These are phyloP conservation scores for Vigna unguiculata DNA, from an alignment of 306 rosid species.

Conservation along the genomic window DNA sequence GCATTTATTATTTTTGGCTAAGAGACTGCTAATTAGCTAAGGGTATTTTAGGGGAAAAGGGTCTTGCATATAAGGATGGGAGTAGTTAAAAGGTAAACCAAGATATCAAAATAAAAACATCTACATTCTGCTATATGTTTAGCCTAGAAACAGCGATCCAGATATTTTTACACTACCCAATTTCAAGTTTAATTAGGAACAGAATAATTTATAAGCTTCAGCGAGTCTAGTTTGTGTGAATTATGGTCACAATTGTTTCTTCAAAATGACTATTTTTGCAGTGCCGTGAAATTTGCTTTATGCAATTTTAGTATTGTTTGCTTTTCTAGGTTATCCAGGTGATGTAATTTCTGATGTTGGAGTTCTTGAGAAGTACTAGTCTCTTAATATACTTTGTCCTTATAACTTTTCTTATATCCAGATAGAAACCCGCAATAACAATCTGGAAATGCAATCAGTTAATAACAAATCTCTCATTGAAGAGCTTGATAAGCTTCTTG, in stretches of 20 bases:
- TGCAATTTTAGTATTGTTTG: constrained; percentile 30
- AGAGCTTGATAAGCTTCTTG: constrained; percentile 94
- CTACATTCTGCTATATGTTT: too few relatives aligned
- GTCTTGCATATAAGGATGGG: too few relatives aligned
- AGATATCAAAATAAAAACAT: too few relatives aligned
- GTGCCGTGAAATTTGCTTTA: constrained; percentile 32
- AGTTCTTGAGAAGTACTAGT: constrained; percentile 11
- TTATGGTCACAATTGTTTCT: constrained; percentile 32
- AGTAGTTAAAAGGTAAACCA: too few relatives aligned
- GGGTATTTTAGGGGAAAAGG: not conserved
- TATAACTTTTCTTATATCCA: constrained; percentile 54
- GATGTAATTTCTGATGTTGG: constrained; percentile 19
- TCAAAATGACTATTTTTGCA: constrained; percentile 2
- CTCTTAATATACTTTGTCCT: constrained; percentile 35
- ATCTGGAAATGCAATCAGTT: constrained; percentile 92
- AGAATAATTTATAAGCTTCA: too few relatives aligned
- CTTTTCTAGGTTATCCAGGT: constrained; percentile 25
- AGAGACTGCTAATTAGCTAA: too few relatives aligned
- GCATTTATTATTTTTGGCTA: not conserved
- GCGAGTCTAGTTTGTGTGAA: too few relatives aligned
- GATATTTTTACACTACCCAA: too few relatives aligned
- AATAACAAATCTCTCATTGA: constrained; percentile 92
- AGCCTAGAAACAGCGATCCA: too few relatives aligned
- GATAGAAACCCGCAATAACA: constrained; percentile 98
- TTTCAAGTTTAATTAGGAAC: too few relatives aligned